Conservation (phyloP, 176 grass and related monocot species). For the Thalia dealbata region DNA sequence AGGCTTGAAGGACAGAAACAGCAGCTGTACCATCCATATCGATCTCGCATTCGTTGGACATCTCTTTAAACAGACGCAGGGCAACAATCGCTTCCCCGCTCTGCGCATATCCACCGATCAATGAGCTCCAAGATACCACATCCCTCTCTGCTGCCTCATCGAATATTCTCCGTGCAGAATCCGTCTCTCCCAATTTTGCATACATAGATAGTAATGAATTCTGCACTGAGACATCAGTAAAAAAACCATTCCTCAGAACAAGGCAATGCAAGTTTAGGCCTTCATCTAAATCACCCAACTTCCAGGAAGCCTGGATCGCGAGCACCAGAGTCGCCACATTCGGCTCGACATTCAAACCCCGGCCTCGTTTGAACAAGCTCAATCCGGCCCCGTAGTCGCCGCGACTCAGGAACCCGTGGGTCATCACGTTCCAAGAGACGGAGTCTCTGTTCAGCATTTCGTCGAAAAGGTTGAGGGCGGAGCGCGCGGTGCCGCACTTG, state of each 20-base stretch:
- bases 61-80: conserved; percentile 20
- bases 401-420: conserved; percentile 22
- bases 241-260: conserved; percentile 17
- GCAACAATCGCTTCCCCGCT: background rate
- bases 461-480: conserved; percentile 18
- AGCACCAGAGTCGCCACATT: conserved; percentile 27
- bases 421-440: conserved; percentile 29
- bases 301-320: conserved; percentile 22
- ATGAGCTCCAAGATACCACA: conserved; percentile 33
- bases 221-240: conserved; percentile 8
- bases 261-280: conserved; percentile 24
- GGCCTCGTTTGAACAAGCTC: conserved; percentile 7
- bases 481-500: conserved; percentile 4
- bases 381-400: background rate
- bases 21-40: conserved; percentile 21
- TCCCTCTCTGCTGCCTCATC: conserved; percentile 24
- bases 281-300: conserved; percentile 12
- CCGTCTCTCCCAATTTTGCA: conserved; percentile 9
- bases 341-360: conserved; percentile 10
- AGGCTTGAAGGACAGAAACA: conserved; percentile 29
- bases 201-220: conserved; percentile 28
- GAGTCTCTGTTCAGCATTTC: conserved; percentile 18
- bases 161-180: conserved; percentile 19
- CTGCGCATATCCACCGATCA: conserved; percentile 22
- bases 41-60: background rate